Conservation (phyloP, 108 stramenopile species). For the Skeletonema potamos region DNA sequence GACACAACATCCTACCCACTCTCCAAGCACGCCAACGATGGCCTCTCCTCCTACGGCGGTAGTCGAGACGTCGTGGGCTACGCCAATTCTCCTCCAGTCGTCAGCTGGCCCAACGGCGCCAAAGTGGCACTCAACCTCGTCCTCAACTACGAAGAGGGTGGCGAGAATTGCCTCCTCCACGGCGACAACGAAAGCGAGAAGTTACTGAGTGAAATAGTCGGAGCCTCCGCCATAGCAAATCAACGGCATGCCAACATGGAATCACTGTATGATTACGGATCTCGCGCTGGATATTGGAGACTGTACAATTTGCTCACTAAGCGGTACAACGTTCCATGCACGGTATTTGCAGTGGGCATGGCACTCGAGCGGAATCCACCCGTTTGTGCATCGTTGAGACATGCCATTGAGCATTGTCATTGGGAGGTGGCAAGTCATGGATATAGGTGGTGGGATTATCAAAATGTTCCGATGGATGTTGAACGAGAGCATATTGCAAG, state of each 20-base stretch:
- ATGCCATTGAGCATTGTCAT: slow-evolving; percentile 40
- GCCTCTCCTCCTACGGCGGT: slow-evolving; percentile 57
- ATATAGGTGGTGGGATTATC: slow-evolving; percentile 95
- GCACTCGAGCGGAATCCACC: slow-evolving; percentile 86
- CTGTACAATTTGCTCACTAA: slow-evolving; percentile 80
- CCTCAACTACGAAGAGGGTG: slow-evolving; percentile 96
- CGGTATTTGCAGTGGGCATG: slow-evolving; percentile 96
- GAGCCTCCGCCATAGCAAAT: slow-evolving; percentile 18
- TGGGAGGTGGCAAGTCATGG: slow-evolving; percentile 94
- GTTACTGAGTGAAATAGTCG: slow-evolving; percentile 86
- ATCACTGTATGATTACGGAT: slow-evolving; percentile 91
- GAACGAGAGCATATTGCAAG: slow-evolving; percentile 90
- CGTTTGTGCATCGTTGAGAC: slow-evolving; percentile 75
- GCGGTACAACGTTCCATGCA: slow-evolving; percentile 70
- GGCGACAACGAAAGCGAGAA: slow-evolving; percentile 77
- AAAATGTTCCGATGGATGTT: slow-evolving; percentile 76
- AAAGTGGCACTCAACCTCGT: slow-evolving; percentile 92
- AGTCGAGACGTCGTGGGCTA: slow-evolving; percentile 85
- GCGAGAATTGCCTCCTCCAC: slow-evolving; percentile 84
- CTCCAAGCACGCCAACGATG: slow-evolving; percentile 67
- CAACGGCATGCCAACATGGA: slow-evolving; percentile 88
- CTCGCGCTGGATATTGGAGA: slow-evolving; percentile 93
- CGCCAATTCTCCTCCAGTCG: slow-evolving; percentile 64
- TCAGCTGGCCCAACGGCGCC: slow-evolving; percentile 75
- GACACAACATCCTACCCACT: slow-evolving; percentile 12